Conservation (phyloP, 2,329 filamentous ascomycete genomes). For the Calycina marina region DNA sequence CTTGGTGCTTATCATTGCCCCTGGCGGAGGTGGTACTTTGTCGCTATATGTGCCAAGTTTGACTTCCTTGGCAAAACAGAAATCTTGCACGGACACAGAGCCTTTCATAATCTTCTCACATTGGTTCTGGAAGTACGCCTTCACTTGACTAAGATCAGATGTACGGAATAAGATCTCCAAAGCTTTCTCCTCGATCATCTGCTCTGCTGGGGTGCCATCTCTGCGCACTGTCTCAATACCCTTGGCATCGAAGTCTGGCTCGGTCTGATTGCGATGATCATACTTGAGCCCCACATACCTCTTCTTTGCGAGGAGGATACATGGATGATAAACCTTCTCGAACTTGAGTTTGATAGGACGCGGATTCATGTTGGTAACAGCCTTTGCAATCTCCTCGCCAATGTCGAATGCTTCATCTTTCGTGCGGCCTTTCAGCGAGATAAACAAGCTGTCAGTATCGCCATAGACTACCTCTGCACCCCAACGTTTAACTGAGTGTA, state of each 20-base stretch:
- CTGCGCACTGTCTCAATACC: slow-evolving; percentile 94
- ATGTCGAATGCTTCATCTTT: slow-evolving; percentile 82
- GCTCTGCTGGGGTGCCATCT: slow-evolving; percentile 87
- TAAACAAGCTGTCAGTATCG: slow-evolving; percentile 90
- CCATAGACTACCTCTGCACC: slow-evolving; percentile 95
- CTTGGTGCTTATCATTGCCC: slow-evolving; percentile 74
- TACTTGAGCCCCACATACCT: slow-evolving; percentile 98
- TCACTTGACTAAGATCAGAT: slow-evolving; percentile 75
- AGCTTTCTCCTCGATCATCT: slow-evolving; percentile 90
- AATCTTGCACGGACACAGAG: slow-evolving; percentile 80
- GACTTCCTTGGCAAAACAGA: slow-evolving; percentile 89
- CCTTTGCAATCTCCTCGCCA: slow-evolving; percentile 79
- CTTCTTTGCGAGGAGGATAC: slow-evolving; percentile 88
- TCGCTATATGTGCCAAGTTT: slow-evolving; percentile 79
- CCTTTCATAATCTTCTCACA: slow-evolving; percentile 88
- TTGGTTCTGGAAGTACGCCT: slow-evolving; percentile 77
- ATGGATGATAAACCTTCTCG: slow-evolving; percentile 96
- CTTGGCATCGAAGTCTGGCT: slow-evolving; percentile 91
- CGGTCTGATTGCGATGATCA: slow-evolving; percentile 57
- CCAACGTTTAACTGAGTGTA: slow-evolving; percentile 80
- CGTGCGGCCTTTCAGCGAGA: slow-evolving; percentile 77
- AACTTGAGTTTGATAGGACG: slow-evolving; percentile 92
- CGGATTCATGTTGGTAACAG: slow-evolving; percentile 80
- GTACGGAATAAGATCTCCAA: slow-evolving; percentile 83
- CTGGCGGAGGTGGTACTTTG: slow-evolving; percentile 65